Evolutionary conservation across 1,284 basidiomycete species (phyloP).

Genomic region (Rhodotorula mucilaginosa): DNA sequence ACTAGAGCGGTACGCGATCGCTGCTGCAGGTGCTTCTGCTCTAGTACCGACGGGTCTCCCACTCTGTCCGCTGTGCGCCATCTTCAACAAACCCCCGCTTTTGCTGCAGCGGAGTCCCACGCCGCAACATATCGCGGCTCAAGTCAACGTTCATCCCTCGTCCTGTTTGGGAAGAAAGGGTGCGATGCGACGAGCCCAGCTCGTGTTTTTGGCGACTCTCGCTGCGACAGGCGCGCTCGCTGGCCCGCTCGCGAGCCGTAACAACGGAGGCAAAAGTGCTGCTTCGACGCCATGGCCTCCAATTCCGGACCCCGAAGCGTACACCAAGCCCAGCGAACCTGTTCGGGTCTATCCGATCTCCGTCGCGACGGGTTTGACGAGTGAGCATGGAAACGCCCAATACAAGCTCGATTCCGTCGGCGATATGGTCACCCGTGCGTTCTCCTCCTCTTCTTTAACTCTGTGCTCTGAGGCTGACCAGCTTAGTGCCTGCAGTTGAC

Average conservation of each 20-base stretch:
- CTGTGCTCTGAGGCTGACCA: background rate
- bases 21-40: no score
- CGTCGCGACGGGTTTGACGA: background rate
- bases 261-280: background rate
- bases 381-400: background rate
- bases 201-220: background rate
- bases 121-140: no score
- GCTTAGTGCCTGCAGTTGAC: background rate
- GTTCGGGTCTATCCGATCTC: background rate
- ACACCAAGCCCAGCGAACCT: background rate
- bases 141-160: background rate
- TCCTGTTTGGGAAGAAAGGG: background rate
- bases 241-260: background rate
- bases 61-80: no score
- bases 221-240: background rate
- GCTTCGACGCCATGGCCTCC: slow-evolving; percentile 1
- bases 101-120: no score
- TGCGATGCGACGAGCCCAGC: background rate
- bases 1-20: no score
- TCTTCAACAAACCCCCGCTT: no score
- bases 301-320: background rate
- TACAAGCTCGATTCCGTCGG: background rate
- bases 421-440: background rate
- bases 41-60: no score
- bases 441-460: no score